Evolutionary conservation across 2,329 filamentous ascomycete genomes (phyloP).

Genomic region (Colletotrichum sp.): DNA sequence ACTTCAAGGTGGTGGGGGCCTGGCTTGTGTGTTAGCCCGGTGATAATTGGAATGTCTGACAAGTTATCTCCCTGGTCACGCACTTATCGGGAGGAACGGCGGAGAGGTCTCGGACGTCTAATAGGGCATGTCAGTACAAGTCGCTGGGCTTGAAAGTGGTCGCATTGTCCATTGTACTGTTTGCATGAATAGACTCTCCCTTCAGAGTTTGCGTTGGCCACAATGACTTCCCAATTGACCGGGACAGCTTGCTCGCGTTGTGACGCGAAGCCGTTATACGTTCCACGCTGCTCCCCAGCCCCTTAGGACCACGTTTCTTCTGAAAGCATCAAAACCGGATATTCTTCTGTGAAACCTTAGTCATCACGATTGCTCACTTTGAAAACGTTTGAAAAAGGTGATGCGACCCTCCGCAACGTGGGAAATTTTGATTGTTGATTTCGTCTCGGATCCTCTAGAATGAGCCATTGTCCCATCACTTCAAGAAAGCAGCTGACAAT

Average conservation of each 20-base stretch:
- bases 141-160: not conserved
- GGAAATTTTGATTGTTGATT: not conserved
- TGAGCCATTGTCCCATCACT: not conserved
- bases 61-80: not conserved
- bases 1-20: not conserved
- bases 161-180: constrained; percentile 5
- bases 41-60: constrained; percentile 4
- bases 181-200: constrained; percentile 9
- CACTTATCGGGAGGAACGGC: not conserved
- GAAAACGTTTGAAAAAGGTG: not conserved
- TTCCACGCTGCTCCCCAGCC: constrained; percentile 3
- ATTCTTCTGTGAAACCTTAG: constrained; percentile 5
- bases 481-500: not conserved
- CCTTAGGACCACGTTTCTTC: not conserved
- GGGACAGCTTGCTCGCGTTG: not conserved
- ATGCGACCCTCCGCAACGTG: constrained; percentile 1
- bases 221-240: not conserved
- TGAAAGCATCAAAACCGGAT: constrained; percentile 5
- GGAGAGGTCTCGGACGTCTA: not conserved
- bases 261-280: not conserved
- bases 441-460: not conserved
- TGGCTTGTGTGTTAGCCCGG: constrained; percentile 4
- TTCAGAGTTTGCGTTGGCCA: not conserved
- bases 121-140: not conserved
- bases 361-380: not conserved